Evolutionary conservation across 192 early-diverging fungal genomes (phyloP), one percentile per base, ranked within the genome.

Genomic region (Backusella luteola): DNA sequence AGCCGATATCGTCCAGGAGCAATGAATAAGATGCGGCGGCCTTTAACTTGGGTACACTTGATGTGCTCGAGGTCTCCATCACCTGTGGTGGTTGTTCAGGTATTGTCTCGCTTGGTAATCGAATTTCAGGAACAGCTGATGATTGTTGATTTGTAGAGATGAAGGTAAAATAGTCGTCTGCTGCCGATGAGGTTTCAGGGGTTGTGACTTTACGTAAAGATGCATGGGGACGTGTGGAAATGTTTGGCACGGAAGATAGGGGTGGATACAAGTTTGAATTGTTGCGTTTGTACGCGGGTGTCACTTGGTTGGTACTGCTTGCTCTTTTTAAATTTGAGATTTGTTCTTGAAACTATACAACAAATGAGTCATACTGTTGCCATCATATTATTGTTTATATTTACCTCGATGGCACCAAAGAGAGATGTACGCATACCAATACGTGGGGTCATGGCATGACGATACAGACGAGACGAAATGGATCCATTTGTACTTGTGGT

Each of bases 381-480:
- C 32, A 32, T 32, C 32, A 32, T 32, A 32, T 32, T 2, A 32
- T 32, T 32, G 32, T 56, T 35, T 56, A 36, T 23, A 6, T 41
- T 19, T 78, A 86, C 85, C 85, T 89, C 88, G 4, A 89, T 80
- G 0, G 88, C 88, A 42, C 85, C 76, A 68, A 89, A 80, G 4
- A 89, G 73, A n/a, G 86, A 86, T 46, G 88, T 82, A 66, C 86
- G 78, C 26, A 83, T 85, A 38, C 84, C 79, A 19, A 76, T 67
- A 73, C 77, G 77, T 23, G 81, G 81, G 1, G 81, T 75, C 52
- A 78, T 76, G 6, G 77, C 49, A n/a, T 52, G 74, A 0, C 81
- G 44, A 74, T 82, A 75, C 19, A 71, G 56, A 4, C 74, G 67
- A 14, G 76, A 46, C 1, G 76, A 71, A 29, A 75, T 75, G n/a